Conservation (phyloP, 2,329 filamentous ascomycete species). For the Neocatenulostroma microsporum region DNA sequence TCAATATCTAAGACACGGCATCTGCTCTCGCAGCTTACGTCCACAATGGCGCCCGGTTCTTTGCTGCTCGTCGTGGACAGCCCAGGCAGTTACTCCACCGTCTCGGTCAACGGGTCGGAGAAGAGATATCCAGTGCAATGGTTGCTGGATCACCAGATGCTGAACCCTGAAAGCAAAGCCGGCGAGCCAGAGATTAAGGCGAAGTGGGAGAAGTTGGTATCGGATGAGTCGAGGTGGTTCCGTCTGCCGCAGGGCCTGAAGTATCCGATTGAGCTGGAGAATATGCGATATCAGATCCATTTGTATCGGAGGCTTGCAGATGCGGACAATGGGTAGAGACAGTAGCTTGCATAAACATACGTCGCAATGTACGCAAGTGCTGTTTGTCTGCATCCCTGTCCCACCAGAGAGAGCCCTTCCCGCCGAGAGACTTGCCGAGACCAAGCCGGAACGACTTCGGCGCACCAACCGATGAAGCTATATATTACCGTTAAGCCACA, state of each 20-base stretch:
- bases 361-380: not conserved
- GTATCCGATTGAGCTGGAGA: conserved; percentile 81
- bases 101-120: conserved; percentile 50
- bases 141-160: conserved; percentile 74
- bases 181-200: conserved; percentile 13
- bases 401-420: too few species aligned
- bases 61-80: conserved; percentile 83
- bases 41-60: conserved; percentile 49
- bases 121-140: conserved; percentile 89
- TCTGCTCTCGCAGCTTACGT: conserved; percentile 64
- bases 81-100: conserved; percentile 84
- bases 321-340: not conserved
- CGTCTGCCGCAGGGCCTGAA: conserved; percentile 54
- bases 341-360: too few species aligned
- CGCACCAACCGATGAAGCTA: not conserved
- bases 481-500: not conserved
- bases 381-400: not conserved
- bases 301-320: conserved; percentile 49
- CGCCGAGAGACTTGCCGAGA: not conserved
- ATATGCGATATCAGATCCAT: conserved; percentile 93
- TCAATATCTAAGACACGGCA: conserved; percentile 67
- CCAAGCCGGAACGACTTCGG: not conserved
- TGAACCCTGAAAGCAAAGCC: conserved; percentile 35
- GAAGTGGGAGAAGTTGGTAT: conserved; percentile 66
- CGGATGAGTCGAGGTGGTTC: conserved; percentile 79